Percentiles rank a stretch among this genome's conserved stretches.
These are phyloP conservation scores for Russula sp. DNA, from an alignment of 768 basidiomycete genomes.

Conservation along the genomic window DNA sequence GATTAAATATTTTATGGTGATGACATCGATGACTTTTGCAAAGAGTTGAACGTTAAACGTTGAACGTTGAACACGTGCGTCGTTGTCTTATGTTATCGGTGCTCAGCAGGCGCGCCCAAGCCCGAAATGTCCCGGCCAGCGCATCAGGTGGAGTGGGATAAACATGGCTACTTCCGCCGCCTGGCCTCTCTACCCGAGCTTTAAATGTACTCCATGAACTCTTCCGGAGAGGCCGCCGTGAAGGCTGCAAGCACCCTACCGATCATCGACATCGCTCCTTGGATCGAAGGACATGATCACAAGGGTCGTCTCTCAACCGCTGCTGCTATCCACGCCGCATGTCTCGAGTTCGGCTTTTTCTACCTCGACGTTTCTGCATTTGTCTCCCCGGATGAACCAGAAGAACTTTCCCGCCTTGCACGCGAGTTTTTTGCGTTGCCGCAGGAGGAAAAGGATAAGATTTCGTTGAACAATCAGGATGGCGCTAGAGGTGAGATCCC, in stretches of 20 bases:
- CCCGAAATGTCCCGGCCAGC: not conserved
- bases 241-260: conserved; percentile 47
- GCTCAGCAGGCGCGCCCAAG: too few species aligned
- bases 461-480: conserved; percentile 68
- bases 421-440: conserved; percentile 70
- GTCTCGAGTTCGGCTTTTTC: conserved; percentile 83
- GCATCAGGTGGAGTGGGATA: too few species aligned
- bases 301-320: conserved; percentile 46
- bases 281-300: conserved; percentile 43
- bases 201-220: not conserved
- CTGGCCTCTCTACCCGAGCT: not conserved
- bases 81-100: too few species aligned
- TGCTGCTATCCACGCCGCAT: conserved; percentile 68
- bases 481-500: conserved; percentile 61
- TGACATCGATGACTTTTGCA: too few species aligned
- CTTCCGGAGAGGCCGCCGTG: not conserved
- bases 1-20: too few species aligned
- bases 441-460: conserved; percentile 58
- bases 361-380: conserved; percentile 71
- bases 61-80: too few species aligned
- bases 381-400: conserved; percentile 55
- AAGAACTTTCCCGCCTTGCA: conserved; percentile 62
- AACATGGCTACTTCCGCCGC: too few species aligned
- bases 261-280: conserved; percentile 70
- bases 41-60: too few species aligned